phyloP scores from a whole-genome alignment of 1,139 yeast genomes.

The Meyerozyma guilliermondii region DNA sequence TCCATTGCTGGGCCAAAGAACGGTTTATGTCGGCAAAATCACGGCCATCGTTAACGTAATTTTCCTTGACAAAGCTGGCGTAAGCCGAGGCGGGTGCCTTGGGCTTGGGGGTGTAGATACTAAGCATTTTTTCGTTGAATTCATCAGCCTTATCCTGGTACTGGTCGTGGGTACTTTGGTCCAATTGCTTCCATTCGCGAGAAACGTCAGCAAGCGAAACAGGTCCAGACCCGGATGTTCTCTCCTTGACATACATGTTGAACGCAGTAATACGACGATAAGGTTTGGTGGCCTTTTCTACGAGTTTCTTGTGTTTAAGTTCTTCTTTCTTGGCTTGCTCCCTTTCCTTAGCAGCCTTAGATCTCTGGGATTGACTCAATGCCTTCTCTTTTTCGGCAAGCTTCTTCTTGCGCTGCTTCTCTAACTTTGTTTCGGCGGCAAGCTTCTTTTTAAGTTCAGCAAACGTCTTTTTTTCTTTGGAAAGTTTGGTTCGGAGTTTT shows the following conservation, averaged over 20 bases:
- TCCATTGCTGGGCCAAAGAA: constrained; percentile 28
- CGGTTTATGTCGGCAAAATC: constrained; percentile 22
- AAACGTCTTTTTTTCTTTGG: constrained; percentile 21
- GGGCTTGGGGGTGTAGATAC: constrained; percentile 31
- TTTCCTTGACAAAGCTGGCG: constrained; percentile 27
- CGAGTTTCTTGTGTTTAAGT: constrained; percentile 14
- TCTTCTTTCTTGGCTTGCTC: constrained; percentile 6
- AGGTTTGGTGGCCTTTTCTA: constrained; percentile 24
- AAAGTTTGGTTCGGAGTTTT: constrained; percentile 14
- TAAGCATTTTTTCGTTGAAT: constrained; percentile 21
- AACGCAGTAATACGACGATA: constrained; percentile 23
- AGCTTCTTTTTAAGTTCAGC: constrained; percentile 16
- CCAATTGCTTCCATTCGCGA: constrained; percentile 18
- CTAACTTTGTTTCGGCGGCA: constrained; percentile 13
- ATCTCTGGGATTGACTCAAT: background rate
- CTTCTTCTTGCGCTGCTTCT: constrained; percentile 4
- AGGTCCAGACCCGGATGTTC: constrained; percentile 9
- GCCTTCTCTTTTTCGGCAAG: constrained; percentile 1
- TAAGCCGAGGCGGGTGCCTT: constrained; percentile 26
- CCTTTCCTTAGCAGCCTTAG: constrained; percentile 6
- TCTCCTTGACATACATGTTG: constrained; percentile 25
- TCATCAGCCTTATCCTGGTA: constrained; percentile 22
- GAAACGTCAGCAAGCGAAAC: constrained; percentile 13
- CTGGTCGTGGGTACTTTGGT: constrained; percentile 22
- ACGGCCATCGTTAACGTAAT: constrained; percentile 21